Percentiles rank a stretch among this genome's conserved stretches.
phyloP scores from a whole-genome alignment of 2,329 filamentous ascomycete genomes.

The Fusarium pilosicola region DNA sequence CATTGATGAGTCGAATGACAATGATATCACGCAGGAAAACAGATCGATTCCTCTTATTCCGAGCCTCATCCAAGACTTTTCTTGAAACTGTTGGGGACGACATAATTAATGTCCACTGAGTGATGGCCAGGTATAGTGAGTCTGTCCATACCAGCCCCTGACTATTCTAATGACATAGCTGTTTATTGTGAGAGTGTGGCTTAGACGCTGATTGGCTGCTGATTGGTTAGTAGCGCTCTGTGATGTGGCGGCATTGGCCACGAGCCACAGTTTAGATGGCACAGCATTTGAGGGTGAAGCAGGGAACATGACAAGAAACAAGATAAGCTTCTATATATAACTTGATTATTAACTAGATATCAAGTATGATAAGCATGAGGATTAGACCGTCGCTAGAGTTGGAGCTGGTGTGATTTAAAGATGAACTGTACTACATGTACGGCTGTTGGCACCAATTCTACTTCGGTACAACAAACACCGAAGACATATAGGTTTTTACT shows the following conservation, averaged over 20 bases:
- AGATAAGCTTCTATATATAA: neutral
- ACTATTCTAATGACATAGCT: conserved; percentile 12
- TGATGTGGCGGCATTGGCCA: conserved; percentile 9
- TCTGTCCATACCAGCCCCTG: neutral
- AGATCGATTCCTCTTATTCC: conserved; percentile 38
- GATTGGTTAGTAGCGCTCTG: neutral
- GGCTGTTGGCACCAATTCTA: neutral
- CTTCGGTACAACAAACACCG: neutral
- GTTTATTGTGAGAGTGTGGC: conserved; percentile 6
- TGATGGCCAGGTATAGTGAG: neutral
- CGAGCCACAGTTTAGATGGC: neutral
- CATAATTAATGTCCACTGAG: conserved; percentile 18
- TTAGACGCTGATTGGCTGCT: conserved; percentile 10
- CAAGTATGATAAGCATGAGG: neutral
- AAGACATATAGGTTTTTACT: neutral
- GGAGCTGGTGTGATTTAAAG: neutral
- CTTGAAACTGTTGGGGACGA: conserved; percentile 15
- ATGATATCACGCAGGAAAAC: conserved; percentile 58
- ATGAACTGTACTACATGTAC: neutral
- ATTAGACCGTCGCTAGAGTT: neutral
- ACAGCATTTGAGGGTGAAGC: neutral
- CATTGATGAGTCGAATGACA: conserved; percentile 81
- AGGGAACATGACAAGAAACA: neutral
- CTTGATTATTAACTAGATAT: neutral
- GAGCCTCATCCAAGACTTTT: conserved; percentile 27